These are phyloP conservation scores for Kazachstania sp. DNA, from an alignment of 1,139 yeast genomes.

Conservation along the genomic window DNA sequence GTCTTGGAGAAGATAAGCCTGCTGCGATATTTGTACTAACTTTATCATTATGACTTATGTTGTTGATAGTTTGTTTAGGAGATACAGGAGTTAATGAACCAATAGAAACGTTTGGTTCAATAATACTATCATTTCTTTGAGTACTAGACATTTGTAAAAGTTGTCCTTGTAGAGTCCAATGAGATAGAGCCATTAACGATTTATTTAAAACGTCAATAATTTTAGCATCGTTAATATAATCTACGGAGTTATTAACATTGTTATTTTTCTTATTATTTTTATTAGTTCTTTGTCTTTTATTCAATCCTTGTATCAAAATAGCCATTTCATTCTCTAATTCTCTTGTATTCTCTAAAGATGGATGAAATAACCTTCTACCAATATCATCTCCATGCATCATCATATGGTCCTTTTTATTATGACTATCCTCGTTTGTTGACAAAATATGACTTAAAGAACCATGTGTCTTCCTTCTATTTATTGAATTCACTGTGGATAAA, in stretches of 20 bases:
- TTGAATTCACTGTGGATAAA: not conserved
- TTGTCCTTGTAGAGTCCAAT: constrained; percentile 29
- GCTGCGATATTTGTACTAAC: too few species aligned
- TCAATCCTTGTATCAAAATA: constrained; percentile 14
- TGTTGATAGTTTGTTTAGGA: not conserved
- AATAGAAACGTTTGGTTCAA: not conserved
- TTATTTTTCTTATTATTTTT: constrained; percentile 5
- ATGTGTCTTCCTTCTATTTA: not conserved
- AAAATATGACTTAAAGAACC: not conserved
- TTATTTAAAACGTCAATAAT: constrained; percentile 21
- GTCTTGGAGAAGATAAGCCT: not conserved
- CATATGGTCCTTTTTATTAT: not conserved
- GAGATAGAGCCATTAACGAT: constrained; percentile 25
- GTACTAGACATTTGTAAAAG: constrained; percentile 18
- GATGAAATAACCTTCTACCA: constrained; percentile 8
- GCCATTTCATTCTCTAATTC: constrained; percentile 19
- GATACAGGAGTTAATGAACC: not conserved
- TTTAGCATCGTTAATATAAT: constrained; percentile 8
- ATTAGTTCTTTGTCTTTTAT: not conserved
- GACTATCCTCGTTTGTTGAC: not conserved
- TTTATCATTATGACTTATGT: too few species aligned
- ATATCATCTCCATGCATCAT: not conserved
- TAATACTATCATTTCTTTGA: not conserved
- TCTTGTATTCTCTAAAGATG: constrained; percentile 20
- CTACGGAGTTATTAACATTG: not conserved